Evolutionary conservation across 371 early-diverging fungal species (phyloP).

Genomic region (Mortierella sp.): DNA sequence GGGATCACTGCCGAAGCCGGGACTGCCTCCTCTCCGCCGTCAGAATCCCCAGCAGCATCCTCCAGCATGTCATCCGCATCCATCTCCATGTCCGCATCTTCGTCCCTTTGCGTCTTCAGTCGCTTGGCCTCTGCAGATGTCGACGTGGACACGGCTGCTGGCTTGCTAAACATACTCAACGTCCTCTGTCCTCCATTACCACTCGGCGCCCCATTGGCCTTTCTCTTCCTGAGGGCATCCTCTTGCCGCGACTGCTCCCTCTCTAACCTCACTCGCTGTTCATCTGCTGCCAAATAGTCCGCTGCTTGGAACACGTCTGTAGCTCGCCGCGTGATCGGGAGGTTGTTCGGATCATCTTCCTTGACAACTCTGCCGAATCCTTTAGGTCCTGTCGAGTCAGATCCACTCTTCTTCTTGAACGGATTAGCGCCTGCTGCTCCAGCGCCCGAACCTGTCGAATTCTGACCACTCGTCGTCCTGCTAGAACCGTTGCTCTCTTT

Average conservation of each 20-base stretch:
- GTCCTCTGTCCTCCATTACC: slow-evolving; percentile 26
- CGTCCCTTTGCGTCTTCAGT: slow-evolving; percentile 27
- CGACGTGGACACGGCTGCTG: neutral
- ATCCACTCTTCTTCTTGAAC: slow-evolving; percentile 39
- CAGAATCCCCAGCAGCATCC: slow-evolving; percentile 4
- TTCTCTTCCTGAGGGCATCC: slow-evolving; percentile 37
- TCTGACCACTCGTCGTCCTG: neutral
- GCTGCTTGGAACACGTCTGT: slow-evolving; percentile 46
- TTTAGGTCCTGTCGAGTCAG: slow-evolving; percentile 3
- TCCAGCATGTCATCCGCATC: slow-evolving; percentile 53
- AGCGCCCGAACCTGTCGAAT: neutral
- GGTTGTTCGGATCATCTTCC: slow-evolving; percentile 9
- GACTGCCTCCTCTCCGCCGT: slow-evolving; percentile 6
- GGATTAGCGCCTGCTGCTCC: slow-evolving; percentile 18
- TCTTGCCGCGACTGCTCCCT: slow-evolving; percentile 26
- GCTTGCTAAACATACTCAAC: slow-evolving; percentile 27
- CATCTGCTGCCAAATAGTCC: slow-evolving; percentile 37
- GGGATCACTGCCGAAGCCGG: too few species aligned
- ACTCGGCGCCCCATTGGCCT: slow-evolving; percentile 25
- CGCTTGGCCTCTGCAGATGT: slow-evolving; percentile 23
- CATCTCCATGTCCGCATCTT: slow-evolving; percentile 32
- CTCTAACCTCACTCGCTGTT: slow-evolving; percentile 24
- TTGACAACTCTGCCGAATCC: slow-evolving; percentile 34
- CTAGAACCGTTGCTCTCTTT: slow-evolving; percentile 15
- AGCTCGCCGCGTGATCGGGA: slow-evolving; percentile 36